These are phyloP conservation scores for Vicia faba DNA, from an alignment of 306 rosid genomes.

Conservation along the genomic window DNA sequence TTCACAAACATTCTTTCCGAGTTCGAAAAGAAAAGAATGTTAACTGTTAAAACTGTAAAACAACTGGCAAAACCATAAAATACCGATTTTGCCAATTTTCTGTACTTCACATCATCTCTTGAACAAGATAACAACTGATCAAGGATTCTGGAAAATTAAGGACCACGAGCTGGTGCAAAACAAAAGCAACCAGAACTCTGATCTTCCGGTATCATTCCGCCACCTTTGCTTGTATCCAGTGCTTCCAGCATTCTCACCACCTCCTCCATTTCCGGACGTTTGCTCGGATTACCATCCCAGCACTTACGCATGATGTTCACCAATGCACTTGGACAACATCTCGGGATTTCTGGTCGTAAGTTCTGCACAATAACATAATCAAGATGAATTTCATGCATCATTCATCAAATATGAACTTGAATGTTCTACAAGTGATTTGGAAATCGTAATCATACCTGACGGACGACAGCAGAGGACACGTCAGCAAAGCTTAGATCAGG, in stretches of 20 bases:
- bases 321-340: constrained; percentile 69
- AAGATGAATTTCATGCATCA: constrained; percentile 10
- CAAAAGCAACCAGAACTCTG: constrained; percentile 66
- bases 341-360: constrained; percentile 77
- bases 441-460: constrained; percentile 50
- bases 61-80: constrained; percentile 39
- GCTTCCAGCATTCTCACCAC: constrained; percentile 80
- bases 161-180: constrained; percentile 64
- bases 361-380: constrained; percentile 49
- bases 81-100: constrained; percentile 35
- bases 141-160: constrained; percentile 36
- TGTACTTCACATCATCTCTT: constrained; percentile 33
- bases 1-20: constrained; percentile 11
- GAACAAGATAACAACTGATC: constrained; percentile 6
- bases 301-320: constrained; percentile 71
- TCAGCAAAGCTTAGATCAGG: constrained; percentile 77
- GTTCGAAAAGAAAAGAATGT: constrained; percentile 7
- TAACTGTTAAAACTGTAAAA: constrained; percentile 29
- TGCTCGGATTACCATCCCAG: constrained; percentile 80
- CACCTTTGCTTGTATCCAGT: constrained; percentile 82
- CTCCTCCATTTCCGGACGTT: constrained; percentile 76
- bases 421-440: background rate
- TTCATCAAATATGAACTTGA: background rate
- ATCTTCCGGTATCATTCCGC: constrained; percentile 86
- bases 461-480: constrained; percentile 72